Conservation (phyloP, 345 rosid genomes). For the Gossypium longicalyx region DNA sequence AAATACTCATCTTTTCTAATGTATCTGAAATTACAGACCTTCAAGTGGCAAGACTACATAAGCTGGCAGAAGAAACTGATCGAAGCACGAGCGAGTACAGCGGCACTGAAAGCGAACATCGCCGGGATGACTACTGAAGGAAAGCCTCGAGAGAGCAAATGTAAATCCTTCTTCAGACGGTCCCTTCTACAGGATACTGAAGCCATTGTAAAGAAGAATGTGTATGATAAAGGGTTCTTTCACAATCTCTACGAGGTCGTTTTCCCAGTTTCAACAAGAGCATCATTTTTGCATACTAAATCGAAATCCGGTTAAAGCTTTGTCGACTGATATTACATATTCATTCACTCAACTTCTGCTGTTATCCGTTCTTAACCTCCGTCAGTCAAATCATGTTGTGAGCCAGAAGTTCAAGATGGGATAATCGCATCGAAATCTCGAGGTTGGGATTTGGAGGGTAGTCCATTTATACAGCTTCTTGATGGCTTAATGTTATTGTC, state of each 20-base stretch:
- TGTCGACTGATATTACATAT: neutral
- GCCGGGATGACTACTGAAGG: constrained; percentile 35
- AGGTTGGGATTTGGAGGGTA: neutral
- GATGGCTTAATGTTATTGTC: neutral
- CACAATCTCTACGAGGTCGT: constrained; percentile 57
- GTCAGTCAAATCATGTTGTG: neutral
- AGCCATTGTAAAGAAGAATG: constrained; percentile 40
- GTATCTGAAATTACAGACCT: constrained; percentile 43
- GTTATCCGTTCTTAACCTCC: neutral
- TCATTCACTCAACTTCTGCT: neutral
- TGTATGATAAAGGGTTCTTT: constrained; percentile 57
- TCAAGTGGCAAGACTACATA: constrained; percentile 89
- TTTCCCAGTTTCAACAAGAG: constrained; percentile 56
- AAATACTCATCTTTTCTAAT: neutral
- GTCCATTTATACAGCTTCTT: neutral
- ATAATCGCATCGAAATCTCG: neutral
- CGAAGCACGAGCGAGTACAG: constrained; percentile 66
- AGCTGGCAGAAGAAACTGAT: constrained; percentile 70
- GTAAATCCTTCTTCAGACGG: constrained; percentile 52
- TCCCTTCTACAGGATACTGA: constrained; percentile 44
- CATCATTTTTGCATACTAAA: constrained; percentile 36
- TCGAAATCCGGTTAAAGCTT: constrained; percentile 24
- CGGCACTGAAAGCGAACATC: constrained; percentile 57
- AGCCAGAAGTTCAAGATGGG: neutral
- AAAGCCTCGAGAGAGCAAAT: constrained; percentile 48